Base-by-base conservation (phyloP, 441 rosid genomes). In the Gossypium trilobum region DNA sequence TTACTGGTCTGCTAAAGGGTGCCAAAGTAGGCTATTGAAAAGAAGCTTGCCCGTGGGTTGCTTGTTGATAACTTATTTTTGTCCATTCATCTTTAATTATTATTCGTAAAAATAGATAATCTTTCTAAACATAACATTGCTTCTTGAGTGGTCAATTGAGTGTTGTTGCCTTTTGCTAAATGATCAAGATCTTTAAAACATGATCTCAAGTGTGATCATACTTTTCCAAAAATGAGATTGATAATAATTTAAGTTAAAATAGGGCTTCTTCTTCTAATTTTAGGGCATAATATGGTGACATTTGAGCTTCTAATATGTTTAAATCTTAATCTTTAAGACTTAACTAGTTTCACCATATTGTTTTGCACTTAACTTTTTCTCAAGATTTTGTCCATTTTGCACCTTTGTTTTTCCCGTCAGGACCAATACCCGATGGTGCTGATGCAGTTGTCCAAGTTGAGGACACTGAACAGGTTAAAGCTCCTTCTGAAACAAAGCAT, bases 391-490 rank as follows among this genome's bases (percentile, higher is more conserved):
- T 44, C 9, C 17, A 4, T 22, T 55, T 46, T 64, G 46, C 17
- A 27, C 64, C 39, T 33, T n/a, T 46, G 44, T 72, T 19, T 59
- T 74, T n/a, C 61, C 73, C 68, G 14, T 31, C 76, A 92, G 99
- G 99, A 74, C 97, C 95, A 19, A 91, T 92, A 65, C 98, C 98
- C 11, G 91, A 95, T 83, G 96, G 98, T 60, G 98, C 99, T 19
- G 97, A 92, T 84, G 95, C 96, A 62, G 98, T 95, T 77, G 88
- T 92, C 80, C 99, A 95, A 86, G 97, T 95, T 67, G 99, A 95
- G 86, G 89, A 92, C 80, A 89, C 97, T 65, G 78, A 86, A 82
- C 79, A 78, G 73, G 70, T 86, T 63, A 77, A 77, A 55, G 82
- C 73, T 65, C 72, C 71, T 78, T 71, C 78, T 71, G 86, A 76